A percentile compares a stretch with the other conserved stretches of the same genome.
Evolutionary conservation across 208 protist species (phyloP).

Genomic region (Crithidia thermophila): DNA sequence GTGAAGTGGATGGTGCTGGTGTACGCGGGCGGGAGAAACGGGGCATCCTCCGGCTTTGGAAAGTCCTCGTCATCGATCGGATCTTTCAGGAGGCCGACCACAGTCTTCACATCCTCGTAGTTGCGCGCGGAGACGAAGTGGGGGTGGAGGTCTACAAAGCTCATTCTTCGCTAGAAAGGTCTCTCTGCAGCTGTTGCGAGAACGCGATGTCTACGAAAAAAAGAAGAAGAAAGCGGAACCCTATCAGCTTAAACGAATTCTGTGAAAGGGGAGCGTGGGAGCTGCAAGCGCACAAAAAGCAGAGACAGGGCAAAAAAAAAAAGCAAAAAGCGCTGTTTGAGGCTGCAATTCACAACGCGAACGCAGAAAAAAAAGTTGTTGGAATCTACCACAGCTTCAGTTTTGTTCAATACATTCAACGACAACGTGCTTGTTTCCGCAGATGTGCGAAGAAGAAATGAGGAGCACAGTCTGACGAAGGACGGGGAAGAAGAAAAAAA

Average conservation of each 20-base stretch:
- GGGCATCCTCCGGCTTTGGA: slow-evolving; percentile 5
- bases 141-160: slow-evolving; percentile 23
- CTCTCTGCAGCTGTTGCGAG: not conserved
- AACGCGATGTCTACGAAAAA: not conserved
- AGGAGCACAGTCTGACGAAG: too few species aligned
- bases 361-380: too few species aligned
- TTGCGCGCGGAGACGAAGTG: slow-evolving; percentile 25
- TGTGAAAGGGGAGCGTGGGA: too few species aligned
- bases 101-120: slow-evolving; percentile 25
- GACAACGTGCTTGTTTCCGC: too few species aligned
- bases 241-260: not conserved
- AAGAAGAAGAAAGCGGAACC: not conserved
- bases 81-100: slow-evolving; percentile 23
- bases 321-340: too few species aligned
- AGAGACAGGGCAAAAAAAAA: not conserved
- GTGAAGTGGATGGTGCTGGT: slow-evolving; percentile 29
- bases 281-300: too few species aligned
- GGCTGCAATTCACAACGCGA: too few species aligned
- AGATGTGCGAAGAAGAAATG: too few species aligned
- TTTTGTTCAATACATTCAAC: too few species aligned
- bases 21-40: slow-evolving; percentile 19
- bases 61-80: slow-evolving; percentile 25
- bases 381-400: too few species aligned
- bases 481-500: too few species aligned
- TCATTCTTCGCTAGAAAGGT: slow-evolving; percentile 6